Conservation (phyloP, 179 eudicot genomes). For the Spergularia azorica region DNA sequence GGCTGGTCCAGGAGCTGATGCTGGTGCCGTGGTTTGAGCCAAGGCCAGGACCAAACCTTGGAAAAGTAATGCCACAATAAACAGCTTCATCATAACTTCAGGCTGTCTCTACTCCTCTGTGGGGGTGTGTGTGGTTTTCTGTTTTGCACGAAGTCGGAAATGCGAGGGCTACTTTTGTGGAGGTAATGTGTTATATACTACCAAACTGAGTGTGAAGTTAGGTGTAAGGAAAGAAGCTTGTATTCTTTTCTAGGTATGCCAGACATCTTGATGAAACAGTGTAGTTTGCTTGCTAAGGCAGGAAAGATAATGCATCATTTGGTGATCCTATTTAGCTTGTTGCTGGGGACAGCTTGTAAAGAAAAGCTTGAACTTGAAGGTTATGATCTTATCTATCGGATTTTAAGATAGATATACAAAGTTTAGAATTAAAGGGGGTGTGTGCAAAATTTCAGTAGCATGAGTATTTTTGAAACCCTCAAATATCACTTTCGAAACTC, state of each 20-base stretch:
- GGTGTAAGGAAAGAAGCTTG: slow-evolving; percentile 12
- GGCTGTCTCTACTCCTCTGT: not conserved
- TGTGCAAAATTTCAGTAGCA: no score
- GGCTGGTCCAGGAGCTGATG: slow-evolving; percentile 69
- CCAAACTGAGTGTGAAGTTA: slow-evolving; percentile 20
- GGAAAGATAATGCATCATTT: slow-evolving; percentile 33
- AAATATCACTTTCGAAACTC: no score
- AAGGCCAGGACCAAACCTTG: slow-evolving; percentile 25
- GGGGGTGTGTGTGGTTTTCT: not conserved
- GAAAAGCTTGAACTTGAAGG: slow-evolving; percentile 31
- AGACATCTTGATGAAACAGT: slow-evolving; percentile 25
- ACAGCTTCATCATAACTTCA: slow-evolving; percentile 30
- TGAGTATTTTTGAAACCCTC: no score
- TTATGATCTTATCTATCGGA: slow-evolving; percentile 22
- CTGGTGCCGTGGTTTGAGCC: slow-evolving; percentile 49
- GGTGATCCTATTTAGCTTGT: slow-evolving; percentile 14
- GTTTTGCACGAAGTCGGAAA: not conserved
- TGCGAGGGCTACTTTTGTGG: not conserved
- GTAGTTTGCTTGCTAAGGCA: slow-evolving; percentile 47
- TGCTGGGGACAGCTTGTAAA: slow-evolving; percentile 24
- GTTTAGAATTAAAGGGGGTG: not conserved
- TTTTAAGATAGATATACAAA: not conserved
- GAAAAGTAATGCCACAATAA: slow-evolving; percentile 28
- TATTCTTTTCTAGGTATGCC: slow-evolving; percentile 13
- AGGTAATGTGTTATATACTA: slow-evolving; percentile 11